A percentile compares a stretch with the other conserved stretches of the same genome.
These are phyloP conservation scores for Beauveria asiatica DNA, from an alignment of 2,329 filamentous ascomycete species.

Conservation along the genomic window DNA sequence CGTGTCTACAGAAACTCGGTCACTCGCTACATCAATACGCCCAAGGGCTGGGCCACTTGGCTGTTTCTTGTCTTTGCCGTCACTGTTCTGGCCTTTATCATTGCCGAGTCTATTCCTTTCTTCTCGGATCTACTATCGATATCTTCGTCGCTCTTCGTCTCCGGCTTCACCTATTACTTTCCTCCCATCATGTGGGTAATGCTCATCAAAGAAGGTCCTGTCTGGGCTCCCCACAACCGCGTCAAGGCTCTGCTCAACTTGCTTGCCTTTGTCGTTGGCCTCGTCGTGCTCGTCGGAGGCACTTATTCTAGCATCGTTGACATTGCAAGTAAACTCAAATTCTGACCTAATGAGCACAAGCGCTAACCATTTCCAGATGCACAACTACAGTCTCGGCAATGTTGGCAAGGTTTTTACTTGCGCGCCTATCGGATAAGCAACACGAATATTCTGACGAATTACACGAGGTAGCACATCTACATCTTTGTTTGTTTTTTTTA, in stretches of 20 bases:
- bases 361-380: slow-evolving; percentile 16
- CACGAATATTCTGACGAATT: neutral
- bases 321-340: slow-evolving; percentile 19
- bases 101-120: slow-evolving; percentile 65
- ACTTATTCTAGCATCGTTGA: slow-evolving; percentile 25
- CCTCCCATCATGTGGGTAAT: slow-evolving; percentile 36
- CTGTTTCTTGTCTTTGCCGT: slow-evolving; percentile 45
- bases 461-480: neutral
- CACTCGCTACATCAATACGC: slow-evolving; percentile 39
- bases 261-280: slow-evolving; percentile 22
- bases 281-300: slow-evolving; percentile 24
- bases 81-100: slow-evolving; percentile 60
- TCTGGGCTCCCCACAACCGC: slow-evolving; percentile 23
- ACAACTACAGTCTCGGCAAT: slow-evolving; percentile 19
- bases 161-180: slow-evolving; percentile 34
- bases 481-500: neutral
- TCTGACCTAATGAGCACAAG: neutral
- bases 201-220: slow-evolving; percentile 25
- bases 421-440: slow-evolving; percentile 13
- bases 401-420: slow-evolving; percentile 23
- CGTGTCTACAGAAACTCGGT: slow-evolving; percentile 35
- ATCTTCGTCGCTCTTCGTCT: slow-evolving; percentile 42
- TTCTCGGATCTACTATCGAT: slow-evolving; percentile 60
- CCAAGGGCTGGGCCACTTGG: slow-evolving; percentile 47
- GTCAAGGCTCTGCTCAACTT: slow-evolving; percentile 19